Evolutionary conservation across 2,329 filamentous ascomycete genomes (phyloP), one percentile per base, ranked within the genome.

Genomic region (Coniochaeta sp.): DNA sequence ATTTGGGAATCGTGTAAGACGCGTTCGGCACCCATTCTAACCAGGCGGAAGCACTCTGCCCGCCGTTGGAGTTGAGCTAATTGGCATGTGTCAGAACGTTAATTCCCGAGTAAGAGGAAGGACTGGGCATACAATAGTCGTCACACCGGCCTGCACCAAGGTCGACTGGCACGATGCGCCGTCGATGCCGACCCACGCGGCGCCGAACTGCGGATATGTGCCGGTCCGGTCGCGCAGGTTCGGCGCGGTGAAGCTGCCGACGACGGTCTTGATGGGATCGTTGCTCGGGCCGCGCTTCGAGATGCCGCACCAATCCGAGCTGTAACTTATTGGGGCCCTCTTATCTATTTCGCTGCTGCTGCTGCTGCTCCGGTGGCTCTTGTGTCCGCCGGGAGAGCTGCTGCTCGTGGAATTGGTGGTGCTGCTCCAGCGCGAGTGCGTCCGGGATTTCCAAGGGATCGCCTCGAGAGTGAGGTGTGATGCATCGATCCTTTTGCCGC

Each of bases 131-230:
- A 61, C 60, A n/a, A 61, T 45, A 2, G 57, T 63, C 30, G 62
- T 63, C 46, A 64, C 56, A 9, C 63, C 65, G 7, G 62, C 61
- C 55, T 66, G 65, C 49, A 65, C 26, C 42, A 66, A 56, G 14
- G 59, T 55, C 20, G 51, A 48, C 20, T 54, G 52, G 56, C 64
- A 66, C 31, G 56, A 58, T 10, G 58, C 62, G 30, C 63, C 64
- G 53, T 67, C 64, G 22, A 66, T 59, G 33, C 64, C 64, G 33
- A 66, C 57, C 63, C 63, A 66, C 14, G 62, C 62, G 1, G 62
- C 57, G 6, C 59, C 62, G 48, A 57, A 63, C 49, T 66, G 62
- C 35, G 57, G 55, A 5, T 56, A 52, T 28, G 49, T 48, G 4
- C 51, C 48, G 1, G 56, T 51, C 40, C 61, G 55, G 28, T 61